Percentiles rank a stretch among this genome's conserved stretches.
Evolutionary conservation across 2,329 filamentous ascomycete genomes (phyloP).

Genomic region (Stagonosporopsis vannaccii): DNA sequence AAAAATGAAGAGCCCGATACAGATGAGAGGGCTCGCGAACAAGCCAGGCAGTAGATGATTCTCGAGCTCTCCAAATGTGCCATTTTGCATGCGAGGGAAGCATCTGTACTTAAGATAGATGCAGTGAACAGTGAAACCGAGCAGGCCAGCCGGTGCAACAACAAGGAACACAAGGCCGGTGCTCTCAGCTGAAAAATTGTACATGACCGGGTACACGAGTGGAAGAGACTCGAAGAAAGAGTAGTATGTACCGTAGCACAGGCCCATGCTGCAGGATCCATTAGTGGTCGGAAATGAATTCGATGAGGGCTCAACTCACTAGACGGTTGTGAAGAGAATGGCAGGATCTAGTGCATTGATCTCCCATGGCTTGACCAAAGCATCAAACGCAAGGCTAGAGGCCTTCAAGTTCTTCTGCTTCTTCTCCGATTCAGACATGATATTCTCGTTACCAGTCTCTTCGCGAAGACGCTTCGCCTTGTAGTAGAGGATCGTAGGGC

Average conservation of each 20-base stretch:
- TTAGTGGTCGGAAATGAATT: background rate
- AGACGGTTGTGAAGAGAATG: conserved; percentile 80
- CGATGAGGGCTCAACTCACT: conserved; percentile 46
- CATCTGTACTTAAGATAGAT: conserved; percentile 81
- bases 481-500: conserved; percentile 62
- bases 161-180: conserved; percentile 87
- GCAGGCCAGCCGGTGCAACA: conserved; percentile 73
- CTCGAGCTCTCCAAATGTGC: conserved; percentile 74
- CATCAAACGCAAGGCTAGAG: conserved; percentile 55
- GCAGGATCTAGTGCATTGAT: conserved; percentile 83
- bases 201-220: conserved; percentile 75
- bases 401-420: conserved; percentile 58
- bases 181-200: conserved; percentile 74
- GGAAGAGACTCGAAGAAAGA: conserved; percentile 73
- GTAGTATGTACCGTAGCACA: conserved; percentile 76
- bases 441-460: conserved; percentile 68
- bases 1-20: conserved; percentile 69
- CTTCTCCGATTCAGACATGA: conserved; percentile 80
- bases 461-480: conserved; percentile 77
- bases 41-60: conserved; percentile 75
- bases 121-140: conserved; percentile 69
- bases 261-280: conserved; percentile 64
- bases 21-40: conserved; percentile 61
- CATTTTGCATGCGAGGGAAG: conserved; percentile 64
- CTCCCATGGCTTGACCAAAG: conserved; percentile 78